Conservation (phyloP, 75 land plant species). For the Larix kaempferi region DNA sequence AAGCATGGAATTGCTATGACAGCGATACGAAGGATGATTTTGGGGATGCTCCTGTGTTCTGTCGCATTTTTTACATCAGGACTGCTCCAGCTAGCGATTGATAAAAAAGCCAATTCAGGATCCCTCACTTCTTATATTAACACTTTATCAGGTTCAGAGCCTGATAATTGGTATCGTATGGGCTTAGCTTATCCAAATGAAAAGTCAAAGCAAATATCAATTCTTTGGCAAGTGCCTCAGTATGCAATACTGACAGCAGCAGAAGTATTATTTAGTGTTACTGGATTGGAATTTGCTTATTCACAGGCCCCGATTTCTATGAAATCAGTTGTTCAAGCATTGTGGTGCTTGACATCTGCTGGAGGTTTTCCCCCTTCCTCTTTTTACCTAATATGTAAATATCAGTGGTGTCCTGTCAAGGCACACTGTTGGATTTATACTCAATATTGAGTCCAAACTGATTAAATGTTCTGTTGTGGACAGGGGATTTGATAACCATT, state of each 20-base stretch:
- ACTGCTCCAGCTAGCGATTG: conserved; percentile 29
- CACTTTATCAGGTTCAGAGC: background rate
- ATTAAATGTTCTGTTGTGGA: background rate
- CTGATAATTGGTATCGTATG: background rate
- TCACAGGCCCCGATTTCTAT: conserved; percentile 41
- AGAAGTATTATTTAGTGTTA: conserved; percentile 37
- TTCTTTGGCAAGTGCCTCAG: conserved; percentile 39
- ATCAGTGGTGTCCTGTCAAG: no score
- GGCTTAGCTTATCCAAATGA: background rate
- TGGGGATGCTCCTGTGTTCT: conserved; percentile 27
- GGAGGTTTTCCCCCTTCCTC: conserved; percentile 16
- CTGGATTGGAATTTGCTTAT: conserved; percentile 42
- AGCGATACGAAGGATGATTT: conserved; percentile 22
- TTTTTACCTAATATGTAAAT: background rate
- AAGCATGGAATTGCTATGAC: conserved; percentile 13
- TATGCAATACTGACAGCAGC: conserved; percentile 26
- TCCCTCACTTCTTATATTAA: background rate
- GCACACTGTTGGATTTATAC: background rate
- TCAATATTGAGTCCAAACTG: background rate
- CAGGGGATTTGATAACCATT: conserved; percentile 37
- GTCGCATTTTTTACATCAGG: conserved; percentile 30
- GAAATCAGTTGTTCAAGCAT: conserved; percentile 37
- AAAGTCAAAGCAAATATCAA: conserved; percentile 12
- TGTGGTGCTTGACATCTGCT: conserved; percentile 33
- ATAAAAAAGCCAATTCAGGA: background rate